A percentile compares a stretch with the other conserved stretches of the same genome.
Evolutionary conservation across 257 asterid species (phyloP).

Genomic region (Asclepias syriaca): DNA sequence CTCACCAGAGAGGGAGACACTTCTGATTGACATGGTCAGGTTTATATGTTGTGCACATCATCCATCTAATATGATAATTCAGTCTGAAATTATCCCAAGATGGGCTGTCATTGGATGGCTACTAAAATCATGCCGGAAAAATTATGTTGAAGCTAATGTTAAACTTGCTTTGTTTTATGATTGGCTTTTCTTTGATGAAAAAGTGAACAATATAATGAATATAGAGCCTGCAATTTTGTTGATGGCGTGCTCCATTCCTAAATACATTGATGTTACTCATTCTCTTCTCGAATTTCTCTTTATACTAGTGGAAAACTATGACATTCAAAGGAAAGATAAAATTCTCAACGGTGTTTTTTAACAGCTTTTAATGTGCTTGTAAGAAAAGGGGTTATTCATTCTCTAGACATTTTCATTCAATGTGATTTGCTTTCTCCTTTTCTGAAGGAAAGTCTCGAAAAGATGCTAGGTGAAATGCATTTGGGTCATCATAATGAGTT

Average conservation of each 20-base stretch:
- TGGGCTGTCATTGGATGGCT: constrained; percentile 89
- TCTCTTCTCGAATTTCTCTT: constrained; percentile 69
- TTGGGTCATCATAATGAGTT: constrained; percentile 14
- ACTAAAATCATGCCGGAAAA: constrained; percentile 41
- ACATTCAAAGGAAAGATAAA: constrained; percentile 58
- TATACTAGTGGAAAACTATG: constrained; percentile 60
- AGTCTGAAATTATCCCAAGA: constrained; percentile 56
- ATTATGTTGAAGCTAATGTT: constrained; percentile 56
- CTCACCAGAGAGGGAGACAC: constrained; percentile 41
- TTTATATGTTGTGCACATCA: constrained; percentile 77
- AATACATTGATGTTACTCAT: constrained; percentile 57
- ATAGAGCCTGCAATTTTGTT: constrained; percentile 69
- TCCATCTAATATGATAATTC: constrained; percentile 58
- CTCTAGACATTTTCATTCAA: constrained; percentile 49
- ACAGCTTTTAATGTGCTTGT: constrained; percentile 46
- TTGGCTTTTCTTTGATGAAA: constrained; percentile 78
- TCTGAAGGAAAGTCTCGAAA: constrained; percentile 52
- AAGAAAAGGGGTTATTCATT: constrained; percentile 48
- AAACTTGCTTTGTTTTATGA: constrained; percentile 75
- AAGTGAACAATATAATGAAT: constrained; percentile 56
- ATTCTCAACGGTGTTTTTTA: constrained; percentile 42
- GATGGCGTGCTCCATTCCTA: constrained; percentile 67
- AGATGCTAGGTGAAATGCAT: constrained; percentile 29
- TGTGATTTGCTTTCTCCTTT: constrained; percentile 49
- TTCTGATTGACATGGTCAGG: constrained; percentile 61